These are phyloP conservation scores for Erythrophleum ivorense DNA, from an alignment of 331 rosid genomes.

Conservation along the genomic window DNA sequence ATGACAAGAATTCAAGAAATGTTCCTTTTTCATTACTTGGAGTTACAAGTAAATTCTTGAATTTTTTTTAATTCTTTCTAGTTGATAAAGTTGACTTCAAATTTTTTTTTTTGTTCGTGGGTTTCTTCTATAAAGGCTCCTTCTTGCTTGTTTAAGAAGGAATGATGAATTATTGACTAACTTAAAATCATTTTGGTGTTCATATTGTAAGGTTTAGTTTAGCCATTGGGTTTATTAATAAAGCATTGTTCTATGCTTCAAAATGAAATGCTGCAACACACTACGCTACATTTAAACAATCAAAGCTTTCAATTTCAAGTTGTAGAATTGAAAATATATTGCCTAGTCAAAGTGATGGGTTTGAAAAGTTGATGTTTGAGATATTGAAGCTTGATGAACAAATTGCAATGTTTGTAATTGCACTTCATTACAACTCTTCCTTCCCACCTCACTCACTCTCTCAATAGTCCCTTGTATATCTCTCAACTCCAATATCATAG, in stretches of 20 bases:
- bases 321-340: constrained; percentile 18
- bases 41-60: constrained; percentile 65
- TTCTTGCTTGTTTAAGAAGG: constrained; percentile 6
- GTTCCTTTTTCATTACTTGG: constrained; percentile 79
- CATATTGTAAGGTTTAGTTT: constrained; percentile 61
- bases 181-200: constrained; percentile 23
- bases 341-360: no score
- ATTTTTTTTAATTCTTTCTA: not conserved
- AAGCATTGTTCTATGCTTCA: constrained; percentile 78
- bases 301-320: constrained; percentile 85
- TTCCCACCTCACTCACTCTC: no score
- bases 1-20: constrained; percentile 72
- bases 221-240: constrained; percentile 80
- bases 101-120: constrained; percentile 1
- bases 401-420: no score
- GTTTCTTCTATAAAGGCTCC: constrained; percentile 17
- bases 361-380: no score
- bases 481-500: no score
- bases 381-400: no score
- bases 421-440: no score
- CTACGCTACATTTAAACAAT: no score
- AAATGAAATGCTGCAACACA: constrained; percentile 60
- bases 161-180: constrained; percentile 8
- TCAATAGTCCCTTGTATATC: no score
- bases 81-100: constrained; percentile 2